Percentiles rank a stretch among this genome's conserved stretches.
These are phyloP conservation scores for Artemisia argyi DNA, from an alignment of 129 eudicot genomes.

Conservation along the genomic window DNA sequence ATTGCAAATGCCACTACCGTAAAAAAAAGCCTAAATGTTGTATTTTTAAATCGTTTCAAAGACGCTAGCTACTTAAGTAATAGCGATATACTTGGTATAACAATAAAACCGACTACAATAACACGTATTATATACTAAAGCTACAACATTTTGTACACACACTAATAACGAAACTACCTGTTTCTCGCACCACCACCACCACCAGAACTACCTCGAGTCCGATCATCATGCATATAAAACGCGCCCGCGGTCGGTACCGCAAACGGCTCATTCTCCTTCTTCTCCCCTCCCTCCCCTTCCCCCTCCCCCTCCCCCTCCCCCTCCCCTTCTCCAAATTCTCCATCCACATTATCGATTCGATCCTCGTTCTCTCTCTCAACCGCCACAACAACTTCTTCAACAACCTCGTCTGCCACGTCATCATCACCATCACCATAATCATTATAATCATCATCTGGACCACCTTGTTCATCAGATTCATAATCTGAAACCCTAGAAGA, in stretches of 20 bases:
- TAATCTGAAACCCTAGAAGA: constrained; percentile 60
- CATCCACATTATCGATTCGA: not conserved
- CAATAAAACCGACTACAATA: too few relatives aligned
- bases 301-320: constrained; percentile 9
- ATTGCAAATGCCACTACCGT: not conserved
- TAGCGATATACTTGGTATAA: too few relatives aligned
- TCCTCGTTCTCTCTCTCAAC: not conserved
- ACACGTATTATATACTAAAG: not conserved
- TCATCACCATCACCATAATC: constrained; percentile 39
- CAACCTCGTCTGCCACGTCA: constrained; percentile 17
- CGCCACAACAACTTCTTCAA: too few relatives aligned
- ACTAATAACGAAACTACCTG: constrained; percentile 46
- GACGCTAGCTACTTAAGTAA: too few relatives aligned
- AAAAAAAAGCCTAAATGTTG: not conserved
- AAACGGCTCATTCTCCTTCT: constrained; percentile 84
- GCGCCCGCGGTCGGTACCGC: constrained; percentile 96
- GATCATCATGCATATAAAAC: constrained; percentile 97
- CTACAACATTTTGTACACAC: not conserved
- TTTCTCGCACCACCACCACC: constrained; percentile 57
- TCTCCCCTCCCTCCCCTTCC: constrained; percentile 43
- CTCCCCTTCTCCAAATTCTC: not conserved
- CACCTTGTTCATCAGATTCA: constrained; percentile 86
- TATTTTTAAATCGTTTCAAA: too few relatives aligned
- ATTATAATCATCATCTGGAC: constrained; percentile 69
- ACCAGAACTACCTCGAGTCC: constrained; percentile 69